phyloP scores from a whole-genome alignment of 306 rosid genomes.

The Sindora glabra region DNA sequence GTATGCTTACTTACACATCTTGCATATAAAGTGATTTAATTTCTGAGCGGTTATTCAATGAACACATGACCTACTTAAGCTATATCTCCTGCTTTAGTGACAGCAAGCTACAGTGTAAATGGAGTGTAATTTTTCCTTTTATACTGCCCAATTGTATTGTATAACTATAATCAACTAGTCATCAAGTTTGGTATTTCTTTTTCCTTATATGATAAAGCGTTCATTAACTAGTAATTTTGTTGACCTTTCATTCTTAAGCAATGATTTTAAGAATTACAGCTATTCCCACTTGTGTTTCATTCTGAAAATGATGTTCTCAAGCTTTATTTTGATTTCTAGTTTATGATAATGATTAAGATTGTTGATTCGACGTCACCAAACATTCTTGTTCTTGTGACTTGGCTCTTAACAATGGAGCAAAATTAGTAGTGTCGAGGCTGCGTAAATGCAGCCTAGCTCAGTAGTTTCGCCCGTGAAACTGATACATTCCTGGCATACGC shows the following conservation, averaged over 20 bases:
- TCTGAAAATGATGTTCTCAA: neutral
- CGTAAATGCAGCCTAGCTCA: neutral
- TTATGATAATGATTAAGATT: no score
- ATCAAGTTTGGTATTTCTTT: slow-evolving; percentile 9
- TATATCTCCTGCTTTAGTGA: neutral
- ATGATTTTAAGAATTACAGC: neutral
- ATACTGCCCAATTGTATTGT: slow-evolving; percentile 5
- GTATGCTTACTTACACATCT: neutral
- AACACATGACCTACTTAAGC: slow-evolving; percentile 18
- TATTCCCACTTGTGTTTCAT: neutral
- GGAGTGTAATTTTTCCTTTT: slow-evolving; percentile 2
- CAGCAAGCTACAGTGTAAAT: neutral
- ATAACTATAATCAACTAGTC: no score
- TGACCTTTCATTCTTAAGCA: neutral
- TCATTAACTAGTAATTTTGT: neutral
- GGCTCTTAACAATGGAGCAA: neutral
- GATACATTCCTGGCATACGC: neutral
- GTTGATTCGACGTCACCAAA: neutral
- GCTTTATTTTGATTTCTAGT: no score
- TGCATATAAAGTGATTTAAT: slow-evolving; percentile 2
- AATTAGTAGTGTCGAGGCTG: neutral
- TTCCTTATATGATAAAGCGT: neutral
- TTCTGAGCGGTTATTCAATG: slow-evolving; percentile 13
- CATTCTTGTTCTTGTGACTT: neutral
- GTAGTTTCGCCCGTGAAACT: no score